Base-by-base conservation (phyloP, 768 basidiomycete genomes). In the Mycena metata region DNA sequence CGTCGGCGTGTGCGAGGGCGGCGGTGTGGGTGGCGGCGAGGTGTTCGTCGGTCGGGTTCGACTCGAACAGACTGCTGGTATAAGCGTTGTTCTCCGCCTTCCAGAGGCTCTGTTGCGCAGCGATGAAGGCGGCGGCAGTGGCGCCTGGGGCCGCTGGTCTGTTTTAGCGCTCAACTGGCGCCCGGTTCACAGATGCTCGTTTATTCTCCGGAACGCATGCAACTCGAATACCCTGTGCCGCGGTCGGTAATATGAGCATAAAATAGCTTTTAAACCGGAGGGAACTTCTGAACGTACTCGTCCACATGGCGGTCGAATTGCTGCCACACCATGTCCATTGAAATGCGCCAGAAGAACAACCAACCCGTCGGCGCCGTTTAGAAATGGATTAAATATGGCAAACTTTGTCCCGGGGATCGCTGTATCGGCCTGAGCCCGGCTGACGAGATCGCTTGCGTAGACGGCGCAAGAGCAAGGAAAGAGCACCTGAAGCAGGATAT, bases 321-420 rank as follows among this genome's bases (percentile, higher is more conserved):
- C 33, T 66, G 64, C 57, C 56, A 66, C 64, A 66, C 59, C 30
- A 66, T 19, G 11, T 66, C 57, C 7, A 45, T 52, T 21, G 57
- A 50, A 2, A 66, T 58, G 42, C 57, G 47, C 65, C 65, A 66
- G 13, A 59, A 26, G 39, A 66, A 66, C n/a, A n/a, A n/a, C n/a
- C 33, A 65, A n/a, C 8, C 64, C 64, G 26, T 65, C 64, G 3
- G 52, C 19, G 11, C 26, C 39, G 35, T 0, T 39, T 39, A 19
- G 64, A 1, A 3, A 9, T n/a, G 15, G 39, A n/a, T n/a, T n/a
- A n/a, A n/a, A n/a, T n/a, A n/a, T n/a, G n/a, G n/a, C n/a, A n/a
- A n/a, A n/a, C 42, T 51, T 33, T 17, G 50, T 59, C 43, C 54
- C 24, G 30, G 46, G 55, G 24, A 65, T 17, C 23, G 50, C 51